Conservation (phyloP, 2,329 filamentous ascomycete genomes). For the Acephala macrosclerotiorum region DNA sequence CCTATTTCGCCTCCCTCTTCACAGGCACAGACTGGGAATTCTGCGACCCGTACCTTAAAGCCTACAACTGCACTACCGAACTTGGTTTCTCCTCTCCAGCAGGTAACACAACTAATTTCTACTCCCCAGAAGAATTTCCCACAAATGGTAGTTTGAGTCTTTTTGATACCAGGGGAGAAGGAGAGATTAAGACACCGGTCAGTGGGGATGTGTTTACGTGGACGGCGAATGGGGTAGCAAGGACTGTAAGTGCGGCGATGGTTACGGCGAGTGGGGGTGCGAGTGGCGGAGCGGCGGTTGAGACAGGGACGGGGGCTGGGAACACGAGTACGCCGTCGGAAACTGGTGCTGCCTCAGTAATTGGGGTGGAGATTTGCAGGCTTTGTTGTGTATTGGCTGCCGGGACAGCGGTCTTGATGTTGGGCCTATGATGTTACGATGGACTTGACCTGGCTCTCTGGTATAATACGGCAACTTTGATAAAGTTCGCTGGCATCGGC, state of each 20-base stretch:
- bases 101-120: neutral
- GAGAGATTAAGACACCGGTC: neutral
- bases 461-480: too few relatives aligned
- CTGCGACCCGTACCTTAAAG: neutral
- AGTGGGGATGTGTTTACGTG: conserved; percentile 2
- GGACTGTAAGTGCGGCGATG: neutral
- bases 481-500: too few relatives aligned
- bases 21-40: neutral
- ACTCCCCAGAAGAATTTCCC: neutral
- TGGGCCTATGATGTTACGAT: too few relatives aligned
- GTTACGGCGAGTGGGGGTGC: neutral
- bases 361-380: neutral
- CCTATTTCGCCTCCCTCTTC: neutral
- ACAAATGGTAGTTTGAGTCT: neutral
- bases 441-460: too few relatives aligned
- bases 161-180: neutral
- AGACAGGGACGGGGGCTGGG: neutral
- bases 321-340: neutral
- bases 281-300: neutral
- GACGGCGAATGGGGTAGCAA: neutral
- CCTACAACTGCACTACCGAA: neutral
- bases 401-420: too few relatives aligned
- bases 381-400: neutral
- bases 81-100: neutral
- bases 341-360: neutral